A percentile compares a stretch with the other conserved stretches of the same genome.
Conservation (phyloP, 805 yeast species). For the Zygotorulaspora florentina region DNA sequence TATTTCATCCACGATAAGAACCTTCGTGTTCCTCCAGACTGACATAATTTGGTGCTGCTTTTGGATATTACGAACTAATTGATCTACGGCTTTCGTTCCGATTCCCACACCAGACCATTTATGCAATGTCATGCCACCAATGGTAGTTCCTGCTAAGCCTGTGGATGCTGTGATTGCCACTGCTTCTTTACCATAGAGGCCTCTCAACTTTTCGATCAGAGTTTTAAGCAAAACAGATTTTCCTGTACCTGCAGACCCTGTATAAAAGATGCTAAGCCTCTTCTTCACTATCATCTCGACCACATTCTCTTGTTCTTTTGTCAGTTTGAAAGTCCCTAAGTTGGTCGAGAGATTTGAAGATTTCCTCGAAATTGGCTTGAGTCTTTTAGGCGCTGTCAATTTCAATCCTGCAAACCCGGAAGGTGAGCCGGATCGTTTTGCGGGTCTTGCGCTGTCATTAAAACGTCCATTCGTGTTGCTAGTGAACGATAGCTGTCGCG, state of each 20-base stretch:
- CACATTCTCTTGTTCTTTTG: slow-evolving; percentile 50
- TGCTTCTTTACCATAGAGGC: slow-evolving; percentile 40
- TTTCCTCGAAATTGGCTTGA: slow-evolving; percentile 9
- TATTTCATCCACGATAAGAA: slow-evolving; percentile 83
- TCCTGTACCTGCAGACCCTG: slow-evolving; percentile 89
- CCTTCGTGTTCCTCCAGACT: slow-evolving; percentile 62
- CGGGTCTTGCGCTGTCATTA: background rate
- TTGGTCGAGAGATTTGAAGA: slow-evolving; percentile 10
- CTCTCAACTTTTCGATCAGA: slow-evolving; percentile 51
- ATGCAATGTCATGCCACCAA: slow-evolving; percentile 88
- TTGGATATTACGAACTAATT: slow-evolving; percentile 33
- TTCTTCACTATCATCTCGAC: slow-evolving; percentile 48
- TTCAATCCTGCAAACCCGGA: slow-evolving; percentile 18
- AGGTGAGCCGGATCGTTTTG: slow-evolving; percentile 15
- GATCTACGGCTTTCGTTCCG: slow-evolving; percentile 50
- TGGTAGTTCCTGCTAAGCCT: slow-evolving; percentile 91
- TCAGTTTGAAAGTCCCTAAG: slow-evolving; percentile 20
- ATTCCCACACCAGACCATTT: slow-evolving; percentile 83
- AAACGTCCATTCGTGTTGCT: background rate
- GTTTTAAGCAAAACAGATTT: slow-evolving; percentile 66
- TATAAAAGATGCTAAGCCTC: slow-evolving; percentile 58
- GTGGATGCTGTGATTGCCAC: slow-evolving; percentile 95
- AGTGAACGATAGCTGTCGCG: slow-evolving; percentile 20
- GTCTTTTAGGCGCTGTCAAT: slow-evolving; percentile 17
- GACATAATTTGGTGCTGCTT: slow-evolving; percentile 18